Conservation (phyloP, 495 filamentous ascomycete species). For the Immersiella caudata region DNA sequence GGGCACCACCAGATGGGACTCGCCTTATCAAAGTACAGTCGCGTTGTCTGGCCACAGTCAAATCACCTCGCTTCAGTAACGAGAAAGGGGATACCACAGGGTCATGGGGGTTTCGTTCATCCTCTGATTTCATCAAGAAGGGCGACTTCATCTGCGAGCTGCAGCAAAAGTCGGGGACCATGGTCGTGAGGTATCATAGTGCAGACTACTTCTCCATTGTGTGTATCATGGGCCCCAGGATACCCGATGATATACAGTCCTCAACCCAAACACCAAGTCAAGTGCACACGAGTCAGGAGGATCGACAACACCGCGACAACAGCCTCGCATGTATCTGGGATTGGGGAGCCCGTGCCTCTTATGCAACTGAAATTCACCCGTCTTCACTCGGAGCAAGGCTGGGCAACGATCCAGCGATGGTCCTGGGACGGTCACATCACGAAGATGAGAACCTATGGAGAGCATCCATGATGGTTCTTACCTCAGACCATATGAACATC, state of each 20-base stretch:
- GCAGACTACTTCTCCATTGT: slow-evolving; percentile 2
- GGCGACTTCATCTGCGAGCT: slow-evolving; percentile 3
- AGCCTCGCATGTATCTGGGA: background rate
- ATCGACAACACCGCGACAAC: no score
- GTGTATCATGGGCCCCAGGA: background rate
- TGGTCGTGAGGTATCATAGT: background rate
- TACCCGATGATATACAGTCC: background rate
- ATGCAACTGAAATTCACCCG: background rate
- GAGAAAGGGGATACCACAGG: background rate
- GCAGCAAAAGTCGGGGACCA: background rate
- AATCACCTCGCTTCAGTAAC: background rate
- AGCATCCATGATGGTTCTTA: background rate
- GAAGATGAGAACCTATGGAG: background rate
- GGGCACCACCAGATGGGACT: background rate
- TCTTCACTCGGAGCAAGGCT: background rate
- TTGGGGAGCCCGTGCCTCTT: background rate
- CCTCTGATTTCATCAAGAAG: background rate
- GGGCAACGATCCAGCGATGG: background rate
- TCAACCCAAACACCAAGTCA: background rate
- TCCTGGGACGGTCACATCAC: background rate
- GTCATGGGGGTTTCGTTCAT: background rate
- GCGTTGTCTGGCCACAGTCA: background rate
- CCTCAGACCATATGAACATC: background rate
- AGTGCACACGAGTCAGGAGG: no score
- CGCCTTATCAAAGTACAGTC: background rate